Percentiles rank a stretch among this genome's conserved stretches.
phyloP scores from a whole-genome alignment of 202 grass and related monocot genomes.

The Digitaria exilis region DNA sequence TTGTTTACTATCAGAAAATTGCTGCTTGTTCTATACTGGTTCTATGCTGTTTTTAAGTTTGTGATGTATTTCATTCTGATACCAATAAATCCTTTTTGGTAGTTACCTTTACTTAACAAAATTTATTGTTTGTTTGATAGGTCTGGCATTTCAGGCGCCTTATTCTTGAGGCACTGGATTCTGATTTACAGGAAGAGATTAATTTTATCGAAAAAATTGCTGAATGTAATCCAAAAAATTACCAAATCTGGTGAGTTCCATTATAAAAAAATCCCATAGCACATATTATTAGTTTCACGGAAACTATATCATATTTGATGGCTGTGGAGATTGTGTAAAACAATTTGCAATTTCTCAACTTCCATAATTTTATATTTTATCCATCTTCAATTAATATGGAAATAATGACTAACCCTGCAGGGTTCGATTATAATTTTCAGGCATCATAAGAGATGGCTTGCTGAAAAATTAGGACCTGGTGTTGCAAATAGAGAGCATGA shows the following conservation, averaged over 20 bases:
- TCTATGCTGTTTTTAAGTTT: neutral
- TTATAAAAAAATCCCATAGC: neutral
- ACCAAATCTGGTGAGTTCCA: conserved; percentile 84
- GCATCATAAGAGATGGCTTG: conserved; percentile 98
- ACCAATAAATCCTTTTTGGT: neutral
- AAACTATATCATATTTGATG: conserved; percentile 5
- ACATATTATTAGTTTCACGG: neutral
- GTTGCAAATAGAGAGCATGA: conserved; percentile 71
- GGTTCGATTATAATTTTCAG: conserved; percentile 45
- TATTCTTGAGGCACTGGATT: conserved; percentile 75
- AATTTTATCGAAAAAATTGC: conserved; percentile 71
- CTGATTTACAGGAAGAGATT: conserved; percentile 70
- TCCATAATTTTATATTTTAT: conserved; percentile 19
- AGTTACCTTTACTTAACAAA: conserved; percentile 18
- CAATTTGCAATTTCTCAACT: conserved; percentile 22
- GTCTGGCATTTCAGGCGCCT: conserved; percentile 97
- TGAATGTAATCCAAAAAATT: conserved; percentile 81
- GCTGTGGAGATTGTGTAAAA: conserved; percentile 15
- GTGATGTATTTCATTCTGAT: conserved; percentile 26
- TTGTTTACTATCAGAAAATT: neutral
- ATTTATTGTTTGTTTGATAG: conserved; percentile 44
- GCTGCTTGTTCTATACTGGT: neutral
- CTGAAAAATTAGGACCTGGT: conserved; percentile 84
- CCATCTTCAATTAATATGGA: neutral
- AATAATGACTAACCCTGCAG: conserved; percentile 26